Evolutionary conservation across 1,284 basidiomycete species (phyloP), one percentile per base, ranked within the genome.

Genomic region (Flammula alnicola): DNA sequence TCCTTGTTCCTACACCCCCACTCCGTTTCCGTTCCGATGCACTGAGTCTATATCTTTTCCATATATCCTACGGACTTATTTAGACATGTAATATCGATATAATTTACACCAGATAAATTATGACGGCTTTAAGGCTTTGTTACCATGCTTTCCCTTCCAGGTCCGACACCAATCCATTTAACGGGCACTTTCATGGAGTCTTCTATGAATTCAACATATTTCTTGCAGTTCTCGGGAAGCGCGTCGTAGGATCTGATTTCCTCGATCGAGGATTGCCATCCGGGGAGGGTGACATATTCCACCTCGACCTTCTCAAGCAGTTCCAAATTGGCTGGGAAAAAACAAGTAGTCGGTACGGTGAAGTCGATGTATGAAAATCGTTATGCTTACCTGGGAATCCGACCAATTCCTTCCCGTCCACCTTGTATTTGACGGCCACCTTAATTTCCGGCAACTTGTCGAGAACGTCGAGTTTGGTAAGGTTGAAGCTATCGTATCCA

Each of bases 401-500:
- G 11, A 77, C 66, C 16, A 97, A 76, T 63, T 90, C 85, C 63
- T 89, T 80, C 32, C 87, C 94, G 51, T 94, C 81, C 20, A 92
- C 69, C 47, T 80, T 72, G 72, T 99, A 99, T 63, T 81, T 86
- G 38, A 91, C 81, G 7, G 81, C 95, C 25, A 99, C 78, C 74
- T 96, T 93, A 78, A 99, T 91, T 74, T 96, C 92, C 1, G 82
- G 70, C 35, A 99, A 79, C 44, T 80, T 75, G 63, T 98, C 95
- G 33, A 99, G 79, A 11, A 99, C 79, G 63, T 99, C 96, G 50
- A 99, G 84, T 71, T 99, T 99, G 55, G 96, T 99, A 59, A 99
- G 78, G 74, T 99, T 99, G 59, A 98, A 77, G 49, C 76, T 70
- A 62, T 96, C 94, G 73, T 98, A 99, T 35, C 96, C 96, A 72